Percentiles rank a stretch among this genome's conserved stretches.
Evolutionary conservation across 805 yeast species (phyloP).

Genomic region (Candida oleophila): DNA sequence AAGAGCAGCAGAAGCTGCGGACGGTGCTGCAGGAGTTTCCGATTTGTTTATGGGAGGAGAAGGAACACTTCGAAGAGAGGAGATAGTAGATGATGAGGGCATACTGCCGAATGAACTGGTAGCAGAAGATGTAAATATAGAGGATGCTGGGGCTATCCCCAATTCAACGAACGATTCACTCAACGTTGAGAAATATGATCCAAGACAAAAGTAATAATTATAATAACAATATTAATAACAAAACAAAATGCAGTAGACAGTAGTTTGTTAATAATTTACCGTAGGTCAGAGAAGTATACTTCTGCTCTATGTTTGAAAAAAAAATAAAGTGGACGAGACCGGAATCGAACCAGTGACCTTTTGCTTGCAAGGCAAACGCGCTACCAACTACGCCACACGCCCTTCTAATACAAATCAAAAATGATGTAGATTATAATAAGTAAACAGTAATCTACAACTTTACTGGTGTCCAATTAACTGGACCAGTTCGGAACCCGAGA

Average conservation of each 20-base stretch:
- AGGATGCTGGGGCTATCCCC: not conserved
- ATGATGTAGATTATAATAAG: too few relatives aligned
- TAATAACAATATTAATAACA: too few relatives aligned
- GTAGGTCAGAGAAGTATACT: not conserved
- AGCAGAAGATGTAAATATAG: not conserved
- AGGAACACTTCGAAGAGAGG: not conserved
- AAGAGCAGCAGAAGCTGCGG: constrained; percentile 14
- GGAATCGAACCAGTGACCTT: constrained; percentile 81
- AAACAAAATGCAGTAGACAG: too few relatives aligned
- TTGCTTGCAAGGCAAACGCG: constrained; percentile 78
- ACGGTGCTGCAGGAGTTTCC: constrained; percentile 17
- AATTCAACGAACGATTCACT: not conserved
- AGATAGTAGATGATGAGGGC: not conserved
- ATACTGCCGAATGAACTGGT: not conserved
- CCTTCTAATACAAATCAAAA: constrained; percentile 30
- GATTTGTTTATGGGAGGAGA: not conserved
- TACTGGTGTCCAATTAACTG: too few relatives aligned
- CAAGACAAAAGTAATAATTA: too few relatives aligned
- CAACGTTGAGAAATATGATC: not conserved
- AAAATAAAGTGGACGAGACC: constrained; percentile 59
- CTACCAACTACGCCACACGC: constrained; percentile 85
- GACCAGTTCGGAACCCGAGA: too few relatives aligned
- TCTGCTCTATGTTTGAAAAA: not conserved
- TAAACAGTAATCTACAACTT: too few relatives aligned
- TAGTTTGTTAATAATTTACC: not conserved